Conservation (phyloP, 2,329 filamentous ascomycete genomes). For the Talaromyces sp. region DNA sequence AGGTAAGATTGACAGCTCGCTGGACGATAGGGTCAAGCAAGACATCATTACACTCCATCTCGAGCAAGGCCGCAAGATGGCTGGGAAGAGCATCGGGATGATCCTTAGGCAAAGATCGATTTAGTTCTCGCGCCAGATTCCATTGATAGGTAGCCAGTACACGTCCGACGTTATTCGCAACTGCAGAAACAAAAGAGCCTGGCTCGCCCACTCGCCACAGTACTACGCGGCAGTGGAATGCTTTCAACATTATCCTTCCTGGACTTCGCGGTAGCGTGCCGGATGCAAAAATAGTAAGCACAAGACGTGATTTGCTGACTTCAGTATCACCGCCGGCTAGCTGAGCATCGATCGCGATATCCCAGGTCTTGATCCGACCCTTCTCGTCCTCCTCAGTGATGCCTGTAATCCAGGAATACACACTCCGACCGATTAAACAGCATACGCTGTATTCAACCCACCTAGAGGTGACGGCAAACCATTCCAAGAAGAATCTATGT, state of each 20-base stretch:
- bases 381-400: constrained; percentile 80
- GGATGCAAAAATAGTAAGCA: constrained; percentile 82
- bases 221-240: constrained; percentile 84
- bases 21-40: constrained; percentile 74
- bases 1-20: constrained; percentile 83
- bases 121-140: constrained; percentile 71
- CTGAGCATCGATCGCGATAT: constrained; percentile 88
- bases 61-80: constrained; percentile 71
- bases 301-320: constrained; percentile 80
- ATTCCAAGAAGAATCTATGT: constrained; percentile 81
- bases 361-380: constrained; percentile 86
- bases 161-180: constrained; percentile 67
- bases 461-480: constrained; percentile 74
- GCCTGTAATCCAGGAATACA: constrained; percentile 76
- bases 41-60: constrained; percentile 77
- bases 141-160: constrained; percentile 73
- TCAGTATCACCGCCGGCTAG: constrained; percentile 85
- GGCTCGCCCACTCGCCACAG: constrained; percentile 73
- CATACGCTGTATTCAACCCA: constrained; percentile 76
- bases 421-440: constrained; percentile 70
- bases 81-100: constrained; percentile 67
- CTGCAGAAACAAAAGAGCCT: constrained; percentile 60
- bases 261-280: constrained; percentile 82
- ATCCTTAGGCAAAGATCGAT: constrained; percentile 45
- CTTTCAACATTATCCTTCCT: constrained; percentile 81